Conservation (phyloP, 495 filamentous ascomycete genomes). For the Xylaria flabelliformis region DNA sequence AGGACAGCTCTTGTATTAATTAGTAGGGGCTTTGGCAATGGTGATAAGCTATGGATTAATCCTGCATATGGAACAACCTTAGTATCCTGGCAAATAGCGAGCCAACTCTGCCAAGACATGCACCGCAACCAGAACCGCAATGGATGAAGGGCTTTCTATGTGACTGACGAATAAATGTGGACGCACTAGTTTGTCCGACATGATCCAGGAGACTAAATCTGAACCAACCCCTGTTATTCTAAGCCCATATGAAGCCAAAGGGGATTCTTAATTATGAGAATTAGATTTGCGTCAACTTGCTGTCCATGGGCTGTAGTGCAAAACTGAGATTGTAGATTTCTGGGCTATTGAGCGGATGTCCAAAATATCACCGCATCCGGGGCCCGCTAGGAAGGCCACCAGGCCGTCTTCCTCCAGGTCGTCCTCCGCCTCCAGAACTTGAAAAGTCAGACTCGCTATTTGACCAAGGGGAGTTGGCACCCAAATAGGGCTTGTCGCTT, state of each 20-base stretch:
- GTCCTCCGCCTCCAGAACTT: constrained; percentile 45
- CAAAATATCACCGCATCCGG: constrained; percentile 45
- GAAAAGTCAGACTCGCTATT: constrained; percentile 48
- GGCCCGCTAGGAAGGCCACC: constrained; percentile 52
- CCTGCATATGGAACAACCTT: not conserved
- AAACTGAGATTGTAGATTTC: not conserved
- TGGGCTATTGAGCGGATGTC: not conserved
- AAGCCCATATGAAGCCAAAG: not conserved
- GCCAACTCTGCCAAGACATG: not conserved
- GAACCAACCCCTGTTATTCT: not conserved
- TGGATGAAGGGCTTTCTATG: too few relatives aligned
- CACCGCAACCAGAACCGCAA: not conserved
- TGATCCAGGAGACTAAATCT: not conserved
- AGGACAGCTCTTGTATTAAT: not conserved
- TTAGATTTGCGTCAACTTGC: not conserved
- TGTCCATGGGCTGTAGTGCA: not conserved
- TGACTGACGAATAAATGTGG: not conserved
- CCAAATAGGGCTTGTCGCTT: constrained; percentile 52
- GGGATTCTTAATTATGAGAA: not conserved
- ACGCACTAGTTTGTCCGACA: not conserved
- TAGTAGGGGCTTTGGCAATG: constrained; percentile 5
- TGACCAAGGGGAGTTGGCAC: constrained; percentile 56
- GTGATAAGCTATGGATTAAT: constrained; percentile 5
- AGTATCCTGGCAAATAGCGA: not conserved
- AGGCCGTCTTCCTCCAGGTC: constrained; percentile 41